A percentile compares a stretch with the other conserved stretches of the same genome.
Conservation (phyloP, 192 early-diverging fungal genomes). For the Coemansia sp. region DNA sequence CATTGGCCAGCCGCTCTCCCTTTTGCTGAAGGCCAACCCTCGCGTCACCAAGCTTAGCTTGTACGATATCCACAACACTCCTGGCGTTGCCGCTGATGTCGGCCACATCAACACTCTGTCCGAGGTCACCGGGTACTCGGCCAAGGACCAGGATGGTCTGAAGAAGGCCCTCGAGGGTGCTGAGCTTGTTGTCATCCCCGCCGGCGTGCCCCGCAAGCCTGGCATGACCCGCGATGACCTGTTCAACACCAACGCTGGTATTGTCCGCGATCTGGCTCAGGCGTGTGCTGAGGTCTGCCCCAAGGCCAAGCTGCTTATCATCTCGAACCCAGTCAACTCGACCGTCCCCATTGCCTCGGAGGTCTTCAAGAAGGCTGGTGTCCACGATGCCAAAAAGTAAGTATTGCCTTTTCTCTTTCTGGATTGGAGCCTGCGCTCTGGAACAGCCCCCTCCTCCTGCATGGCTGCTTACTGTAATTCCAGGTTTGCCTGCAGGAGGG, state of each 20-base stretch:
- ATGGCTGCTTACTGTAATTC: conserved; percentile 10
- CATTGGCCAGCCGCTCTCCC: conserved; percentile 96
- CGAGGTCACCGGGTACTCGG: conserved; percentile 72
- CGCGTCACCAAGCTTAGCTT: conserved; percentile 82
- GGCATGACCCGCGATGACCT: conserved; percentile 99
- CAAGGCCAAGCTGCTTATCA: conserved; percentile 82
- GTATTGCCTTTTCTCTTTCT: not conserved
- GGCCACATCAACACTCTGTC: conserved; percentile 88
- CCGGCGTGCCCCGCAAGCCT: conserved; percentile 97
- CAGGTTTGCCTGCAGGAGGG: not conserved
- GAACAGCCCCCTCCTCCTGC: not conserved
- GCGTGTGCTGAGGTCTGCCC: conserved; percentile 78
- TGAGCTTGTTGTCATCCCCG: conserved; percentile 92
- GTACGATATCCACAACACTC: conserved; percentile 95
- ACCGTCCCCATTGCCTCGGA: conserved; percentile 94
- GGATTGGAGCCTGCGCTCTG: too few species aligned
- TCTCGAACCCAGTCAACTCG: conserved; percentile 96
- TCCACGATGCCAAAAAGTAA: conserved; percentile 75
- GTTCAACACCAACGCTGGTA: conserved; percentile 96
- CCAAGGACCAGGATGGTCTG: conserved; percentile 69
- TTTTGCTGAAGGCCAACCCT: conserved; percentile 90
- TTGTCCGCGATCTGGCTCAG: conserved; percentile 78
- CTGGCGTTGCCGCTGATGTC: conserved; percentile 95
- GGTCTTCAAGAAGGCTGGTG: conserved; percentile 81
- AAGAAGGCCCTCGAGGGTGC: conserved; percentile 69